Evolutionary conservation across 305 asterid species (phyloP).

Genomic region (Solanum hybrid): DNA sequence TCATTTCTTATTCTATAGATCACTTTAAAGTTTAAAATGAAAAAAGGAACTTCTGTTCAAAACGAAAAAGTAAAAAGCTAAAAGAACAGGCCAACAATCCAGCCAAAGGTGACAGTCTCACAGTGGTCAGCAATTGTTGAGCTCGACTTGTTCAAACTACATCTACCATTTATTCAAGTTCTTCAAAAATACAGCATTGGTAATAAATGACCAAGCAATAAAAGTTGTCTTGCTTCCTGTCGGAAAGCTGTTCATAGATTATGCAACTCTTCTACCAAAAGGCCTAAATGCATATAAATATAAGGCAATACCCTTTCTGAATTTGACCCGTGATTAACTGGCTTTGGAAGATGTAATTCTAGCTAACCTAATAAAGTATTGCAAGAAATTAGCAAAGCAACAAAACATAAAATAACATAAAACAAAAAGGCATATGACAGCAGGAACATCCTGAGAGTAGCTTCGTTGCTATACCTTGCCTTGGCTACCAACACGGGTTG

Average conservation of each 20-base stretch:
- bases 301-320: not conserved
- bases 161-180: not conserved
- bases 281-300: not conserved
- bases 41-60: not conserved
- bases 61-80: not conserved
- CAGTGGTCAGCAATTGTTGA: not conserved
- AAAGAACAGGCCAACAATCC: not conserved
- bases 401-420: not conserved
- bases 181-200: not conserved
- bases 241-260: not conserved
- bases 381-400: not conserved
- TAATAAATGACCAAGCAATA: not conserved
- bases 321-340: not conserved
- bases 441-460: not conserved
- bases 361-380: not conserved
- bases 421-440: not conserved
- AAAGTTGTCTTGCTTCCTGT: not conserved
- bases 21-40: not conserved
- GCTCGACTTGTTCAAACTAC: not conserved
- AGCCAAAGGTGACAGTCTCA: not conserved
- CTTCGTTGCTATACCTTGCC: conserved; percentile 50
- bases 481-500: conserved; percentile 65
- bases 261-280: not conserved
- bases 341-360: not conserved
- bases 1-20: not conserved